These are phyloP conservation scores for Kazachstania sp. DNA, from an alignment of 1,139 yeast genomes.

Conservation along the genomic window DNA sequence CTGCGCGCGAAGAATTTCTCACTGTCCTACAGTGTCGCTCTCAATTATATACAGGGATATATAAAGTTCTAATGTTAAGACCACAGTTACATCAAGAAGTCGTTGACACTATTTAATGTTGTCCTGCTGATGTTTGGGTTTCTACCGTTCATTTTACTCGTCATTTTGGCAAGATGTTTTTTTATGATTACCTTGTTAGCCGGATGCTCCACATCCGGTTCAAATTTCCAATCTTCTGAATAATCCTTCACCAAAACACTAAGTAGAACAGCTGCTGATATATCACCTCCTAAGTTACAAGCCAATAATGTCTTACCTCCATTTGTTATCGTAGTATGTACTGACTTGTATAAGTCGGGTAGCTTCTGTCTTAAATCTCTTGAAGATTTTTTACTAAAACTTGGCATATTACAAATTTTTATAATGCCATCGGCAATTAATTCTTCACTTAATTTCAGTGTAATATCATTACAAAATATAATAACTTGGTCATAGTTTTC, in stretches of 20 bases:
- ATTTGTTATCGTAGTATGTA: neutral
- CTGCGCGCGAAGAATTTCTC: too few species aligned
- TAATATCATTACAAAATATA: constrained; percentile 17
- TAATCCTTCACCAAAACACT: constrained; percentile 43
- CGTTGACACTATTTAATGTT: constrained; percentile 59
- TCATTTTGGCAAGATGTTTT: constrained; percentile 46
- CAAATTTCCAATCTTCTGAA: constrained; percentile 36
- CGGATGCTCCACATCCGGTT: constrained; percentile 13
- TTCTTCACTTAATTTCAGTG: constrained; percentile 1
- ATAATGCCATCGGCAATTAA: constrained; percentile 4
- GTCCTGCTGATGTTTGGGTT: constrained; percentile 66
- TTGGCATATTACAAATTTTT: constrained; percentile 15
- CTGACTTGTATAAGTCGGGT: constrained; percentile 12
- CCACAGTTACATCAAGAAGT: constrained; percentile 34
- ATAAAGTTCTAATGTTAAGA: too few species aligned
- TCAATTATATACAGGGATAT: too few species aligned
- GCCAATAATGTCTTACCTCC: constrained; percentile 33
- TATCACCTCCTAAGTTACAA: constrained; percentile 60
- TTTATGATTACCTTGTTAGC: constrained; percentile 47
- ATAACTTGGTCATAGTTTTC: constrained; percentile 12
- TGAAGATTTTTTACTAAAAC: constrained; percentile 20
- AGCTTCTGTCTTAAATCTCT: constrained; percentile 18
- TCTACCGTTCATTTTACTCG: constrained; percentile 32
- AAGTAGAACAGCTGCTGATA: constrained; percentile 54
- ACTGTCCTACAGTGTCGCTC: too few species aligned